Percentiles rank a stretch among this genome's conserved stretches.
phyloP scores from a whole-genome alignment of 2,329 filamentous ascomycete species.

The Ophiostoma fasciatum region DNA sequence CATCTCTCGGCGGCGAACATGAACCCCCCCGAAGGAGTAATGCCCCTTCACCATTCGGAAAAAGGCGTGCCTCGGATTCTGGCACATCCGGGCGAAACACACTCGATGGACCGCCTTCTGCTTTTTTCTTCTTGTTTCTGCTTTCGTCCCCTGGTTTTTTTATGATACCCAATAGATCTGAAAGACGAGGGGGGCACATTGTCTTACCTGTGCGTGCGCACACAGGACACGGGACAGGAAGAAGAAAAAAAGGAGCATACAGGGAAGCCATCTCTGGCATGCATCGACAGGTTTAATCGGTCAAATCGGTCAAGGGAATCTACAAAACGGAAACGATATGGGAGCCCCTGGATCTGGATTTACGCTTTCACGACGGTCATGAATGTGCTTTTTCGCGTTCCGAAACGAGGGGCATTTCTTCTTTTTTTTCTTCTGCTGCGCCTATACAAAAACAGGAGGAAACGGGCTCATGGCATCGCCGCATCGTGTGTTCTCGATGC shows the following conservation, averaged over 20 bases:
- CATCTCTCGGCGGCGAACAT: conserved; percentile 22
- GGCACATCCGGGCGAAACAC: conserved; percentile 19
- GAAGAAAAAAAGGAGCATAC: conserved; percentile 10
- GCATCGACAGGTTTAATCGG: conserved; percentile 19
- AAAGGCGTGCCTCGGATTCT: conserved; percentile 21
- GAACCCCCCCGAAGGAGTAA: conserved; percentile 17
- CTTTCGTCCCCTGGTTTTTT: conserved; percentile 19
- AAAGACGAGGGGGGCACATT: conserved; percentile 16
- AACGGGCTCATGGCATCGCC: conserved; percentile 19
- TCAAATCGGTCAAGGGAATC: conserved; percentile 16
- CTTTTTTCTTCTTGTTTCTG: conserved; percentile 20
- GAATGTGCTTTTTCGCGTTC: conserved; percentile 21
- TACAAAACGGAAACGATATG: conserved; percentile 11
- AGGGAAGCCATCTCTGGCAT: conserved; percentile 16
- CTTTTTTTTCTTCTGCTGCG: conserved; percentile 13
- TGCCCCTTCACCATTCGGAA: conserved; percentile 16
- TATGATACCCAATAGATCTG: conserved; percentile 26
- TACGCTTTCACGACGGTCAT: conserved; percentile 24
- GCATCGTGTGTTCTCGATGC: conserved; percentile 19
- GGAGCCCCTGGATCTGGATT: conserved; percentile 17
- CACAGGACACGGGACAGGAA: conserved; percentile 7
- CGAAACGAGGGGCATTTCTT: conserved; percentile 21
- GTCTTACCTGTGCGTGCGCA: conserved; percentile 14
- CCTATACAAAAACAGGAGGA: conserved; percentile 15
- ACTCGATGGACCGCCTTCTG: conserved; percentile 19